Evolutionary conservation across 768 basidiomycete species (phyloP).

Genomic region (Nevesoporus exiguus): DNA sequence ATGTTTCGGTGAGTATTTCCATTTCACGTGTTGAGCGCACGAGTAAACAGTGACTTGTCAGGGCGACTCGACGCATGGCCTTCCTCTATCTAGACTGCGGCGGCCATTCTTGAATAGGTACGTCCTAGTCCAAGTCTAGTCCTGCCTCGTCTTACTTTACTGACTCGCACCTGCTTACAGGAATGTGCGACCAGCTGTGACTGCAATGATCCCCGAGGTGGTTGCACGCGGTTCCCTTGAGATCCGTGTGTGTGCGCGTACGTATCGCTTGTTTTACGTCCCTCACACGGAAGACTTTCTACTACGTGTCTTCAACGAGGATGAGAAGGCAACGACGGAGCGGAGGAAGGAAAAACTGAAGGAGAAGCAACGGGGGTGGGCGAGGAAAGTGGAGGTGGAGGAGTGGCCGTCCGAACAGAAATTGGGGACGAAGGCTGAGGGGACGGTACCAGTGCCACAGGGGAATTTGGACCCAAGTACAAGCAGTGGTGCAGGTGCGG

Average conservation of each 20-base stretch:
- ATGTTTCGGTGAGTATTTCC: conserved; percentile 51
- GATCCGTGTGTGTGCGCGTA: conserved; percentile 66
- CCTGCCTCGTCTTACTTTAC: neutral
- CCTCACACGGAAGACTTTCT: conserved; percentile 27
- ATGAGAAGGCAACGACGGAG: conserved; percentile 1
- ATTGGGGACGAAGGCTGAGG: neutral
- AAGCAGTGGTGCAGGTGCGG: neutral
- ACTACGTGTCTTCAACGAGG: conserved; percentile 7
- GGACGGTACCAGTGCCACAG: neutral
- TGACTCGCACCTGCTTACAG: conserved; percentile 6
- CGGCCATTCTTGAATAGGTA: conserved; percentile 69
- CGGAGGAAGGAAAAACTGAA: conserved; percentile 1
- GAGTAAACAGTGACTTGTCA: conserved; percentile 24
- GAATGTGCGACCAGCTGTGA: conserved; percentile 16
- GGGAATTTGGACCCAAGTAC: neutral
- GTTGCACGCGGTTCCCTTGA: conserved; percentile 61
- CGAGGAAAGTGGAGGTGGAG: conserved; percentile 11
- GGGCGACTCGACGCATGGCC: conserved; percentile 57
- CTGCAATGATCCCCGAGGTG: conserved; percentile 39
- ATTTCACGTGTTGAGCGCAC: neutral
- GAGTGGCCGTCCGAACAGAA: conserved; percentile 10
- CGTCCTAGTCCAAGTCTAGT: conserved; percentile 12
- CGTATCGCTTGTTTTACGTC: conserved; percentile 27
- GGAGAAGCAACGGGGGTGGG: conserved; percentile 16
- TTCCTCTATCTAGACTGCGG: conserved; percentile 43